Percentiles rank a stretch among this genome's conserved stretches.
Evolutionary conservation across 1,284 basidiomycete species (phyloP).

Genomic region (Ustilago vetiveriae): DNA sequence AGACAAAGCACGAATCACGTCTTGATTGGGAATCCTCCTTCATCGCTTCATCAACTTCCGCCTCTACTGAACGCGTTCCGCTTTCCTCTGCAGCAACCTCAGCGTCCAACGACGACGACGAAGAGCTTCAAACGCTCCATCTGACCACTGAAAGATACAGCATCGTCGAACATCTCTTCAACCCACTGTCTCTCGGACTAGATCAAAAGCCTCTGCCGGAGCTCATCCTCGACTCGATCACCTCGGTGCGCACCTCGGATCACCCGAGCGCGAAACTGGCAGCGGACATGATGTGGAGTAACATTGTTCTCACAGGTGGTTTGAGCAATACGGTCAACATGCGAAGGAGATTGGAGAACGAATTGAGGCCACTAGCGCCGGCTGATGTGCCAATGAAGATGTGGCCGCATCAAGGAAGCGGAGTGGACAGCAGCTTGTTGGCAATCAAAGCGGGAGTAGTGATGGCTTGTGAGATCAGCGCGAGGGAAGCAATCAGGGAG

Average conservation of each 20-base stretch:
- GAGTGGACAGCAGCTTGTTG: conserved; percentile 1
- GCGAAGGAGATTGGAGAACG: conserved; percentile 73
- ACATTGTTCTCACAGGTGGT: conserved; percentile 89
- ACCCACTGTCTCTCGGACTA: conserved; percentile 72
- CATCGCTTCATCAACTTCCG: conserved; percentile 18
- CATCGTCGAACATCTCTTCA: conserved; percentile 86
- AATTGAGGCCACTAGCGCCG: conserved; percentile 45
- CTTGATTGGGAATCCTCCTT: conserved; percentile 39
- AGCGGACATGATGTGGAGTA: conserved; percentile 90
- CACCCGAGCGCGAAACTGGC: conserved; percentile 75
- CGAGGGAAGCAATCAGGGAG: background rate
- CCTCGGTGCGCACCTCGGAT: background rate
- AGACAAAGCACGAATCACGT: background rate
- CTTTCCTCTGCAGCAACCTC: conserved; percentile 1
- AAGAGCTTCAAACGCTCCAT: conserved; percentile 79
- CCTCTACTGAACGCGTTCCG: background rate
- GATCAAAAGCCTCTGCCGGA: conserved; percentile 81
- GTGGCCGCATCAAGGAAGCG: conserved; percentile 1
- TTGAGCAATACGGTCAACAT: conserved; percentile 80
- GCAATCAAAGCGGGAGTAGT: conserved; percentile 10
- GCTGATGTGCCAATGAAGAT: conserved; percentile 39
- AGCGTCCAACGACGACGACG: conserved; percentile 11
- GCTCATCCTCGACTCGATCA: conserved; percentile 79
- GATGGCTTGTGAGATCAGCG: conserved; percentile 13
- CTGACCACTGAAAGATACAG: conserved; percentile 90